phyloP scores from a whole-genome alignment of 257 asterid species.

The Nemophila menziesii region DNA sequence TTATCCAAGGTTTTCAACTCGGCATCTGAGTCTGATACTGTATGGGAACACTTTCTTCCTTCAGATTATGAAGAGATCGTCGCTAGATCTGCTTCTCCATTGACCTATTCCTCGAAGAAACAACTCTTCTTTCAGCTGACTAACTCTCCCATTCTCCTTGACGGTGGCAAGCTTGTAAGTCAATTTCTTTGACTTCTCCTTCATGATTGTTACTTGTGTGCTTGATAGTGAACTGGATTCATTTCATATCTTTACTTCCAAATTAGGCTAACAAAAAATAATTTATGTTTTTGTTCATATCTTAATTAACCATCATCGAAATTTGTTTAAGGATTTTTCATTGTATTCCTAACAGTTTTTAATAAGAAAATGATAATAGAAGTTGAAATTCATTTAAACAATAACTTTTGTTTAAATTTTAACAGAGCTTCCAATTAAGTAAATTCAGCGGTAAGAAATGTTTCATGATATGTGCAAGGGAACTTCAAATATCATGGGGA shows the following conservation, averaged over 20 bases:
- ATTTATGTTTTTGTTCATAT: too few relatives aligned
- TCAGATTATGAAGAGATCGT: constrained; percentile 19
- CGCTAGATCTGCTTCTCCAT: constrained; percentile 18
- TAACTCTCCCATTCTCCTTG: constrained; percentile 25
- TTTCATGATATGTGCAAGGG: constrained; percentile 6
- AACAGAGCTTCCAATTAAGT: constrained; percentile 8
- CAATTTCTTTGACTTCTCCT: too few relatives aligned
- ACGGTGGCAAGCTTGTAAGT: constrained; percentile 24
- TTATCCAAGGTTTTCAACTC: constrained; percentile 27
- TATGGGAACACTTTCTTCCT: constrained; percentile 26
- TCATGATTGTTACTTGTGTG: too few relatives aligned
- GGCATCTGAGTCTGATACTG: constrained; percentile 24
- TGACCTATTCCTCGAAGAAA: constrained; percentile 16
- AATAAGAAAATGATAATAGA: too few relatives aligned
- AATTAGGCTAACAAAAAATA: too few relatives aligned
- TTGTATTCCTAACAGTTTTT: too few relatives aligned
- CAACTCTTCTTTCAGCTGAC: constrained; percentile 27
- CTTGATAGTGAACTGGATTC: too few relatives aligned
- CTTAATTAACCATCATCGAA: too few relatives aligned
- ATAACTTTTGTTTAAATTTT: not conserved
- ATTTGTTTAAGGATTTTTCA: too few relatives aligned
- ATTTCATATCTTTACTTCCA: too few relatives aligned
- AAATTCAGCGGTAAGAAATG: constrained; percentile 13
- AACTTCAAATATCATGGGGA: constrained; percentile 9
- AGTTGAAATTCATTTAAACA: not conserved